Base-by-base conservation (phyloP, 805 yeast genomes). In the Candida nanaspora region DNA sequence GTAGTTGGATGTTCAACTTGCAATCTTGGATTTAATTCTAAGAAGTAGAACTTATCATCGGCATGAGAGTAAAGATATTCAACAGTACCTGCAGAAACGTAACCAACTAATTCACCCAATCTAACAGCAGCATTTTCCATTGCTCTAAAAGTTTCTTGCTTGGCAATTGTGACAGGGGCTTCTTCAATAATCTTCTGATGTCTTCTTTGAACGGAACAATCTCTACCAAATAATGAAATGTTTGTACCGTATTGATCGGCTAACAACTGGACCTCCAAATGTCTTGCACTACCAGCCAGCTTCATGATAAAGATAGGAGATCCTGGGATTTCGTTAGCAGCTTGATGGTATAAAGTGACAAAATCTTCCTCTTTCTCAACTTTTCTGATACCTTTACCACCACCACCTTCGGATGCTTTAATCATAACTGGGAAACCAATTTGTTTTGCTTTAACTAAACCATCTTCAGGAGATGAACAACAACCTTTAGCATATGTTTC, bases 1-100 rank as follows among this genome's bases (percentile, higher is more conserved):
- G 98, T 93, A 35, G 98, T 93, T 57, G 99, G 99, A 74, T 93
- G 99, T 75, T 93, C 99, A 45, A 93, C 99, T 73, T 93, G 99
- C 63, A 93, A 75, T 74, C 99, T 86, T 56, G 99, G 98, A 64
- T 93, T 93, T 62, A 93, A 76, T 69, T 93, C 99, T 62, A 93
- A 74, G 66, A 93, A 93, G 74, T 89, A 93, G 62, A 91, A 93
- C 62, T 89, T 87, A 65, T 91, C 89, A 46, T 93, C 97, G 42
- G 85, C 78, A 62, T 88, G 93, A 22, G 96, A 87, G 63, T 93
- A 93, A 53, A 93, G 74, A 68, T 93, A 93, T 68, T 93, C 99
- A 41, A 93, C 98, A 35, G 99, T 93, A 76, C 99, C 99, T 22
- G 99, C 98, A 46, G 96, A 86, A 27, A 93, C 99, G 58, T 93